A percentile compares a stretch with the other conserved stretches of the same genome.
Evolutionary conservation across 2,329 filamentous ascomycete genomes (phyloP).

Genomic region (Neonectria punicea): DNA sequence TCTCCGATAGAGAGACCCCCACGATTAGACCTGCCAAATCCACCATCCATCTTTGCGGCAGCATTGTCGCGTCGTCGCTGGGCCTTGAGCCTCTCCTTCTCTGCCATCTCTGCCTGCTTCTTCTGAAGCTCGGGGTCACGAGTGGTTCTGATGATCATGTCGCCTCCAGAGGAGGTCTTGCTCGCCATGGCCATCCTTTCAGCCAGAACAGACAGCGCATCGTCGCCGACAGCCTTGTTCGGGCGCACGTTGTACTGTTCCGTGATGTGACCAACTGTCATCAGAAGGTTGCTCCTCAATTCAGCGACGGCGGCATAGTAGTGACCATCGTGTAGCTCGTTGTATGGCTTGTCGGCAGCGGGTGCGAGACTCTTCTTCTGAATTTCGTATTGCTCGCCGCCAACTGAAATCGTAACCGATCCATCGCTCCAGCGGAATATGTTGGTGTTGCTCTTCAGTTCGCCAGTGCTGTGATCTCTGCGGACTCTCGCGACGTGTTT

Average conservation of each 20-base stretch:
- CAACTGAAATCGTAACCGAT: conserved; percentile 79
- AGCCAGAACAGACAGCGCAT: conserved; percentile 75
- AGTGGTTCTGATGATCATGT: conserved; percentile 75
- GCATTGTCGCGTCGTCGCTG: conserved; percentile 75
- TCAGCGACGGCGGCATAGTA: conserved; percentile 81
- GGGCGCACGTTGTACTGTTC: conserved; percentile 77
- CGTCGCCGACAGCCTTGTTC: conserved; percentile 74
- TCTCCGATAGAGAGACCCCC: conserved; percentile 74
- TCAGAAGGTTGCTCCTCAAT: conserved; percentile 72
- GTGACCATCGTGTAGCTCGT: conserved; percentile 76
- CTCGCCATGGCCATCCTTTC: conserved; percentile 73
- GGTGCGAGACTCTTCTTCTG: conserved; percentile 76
- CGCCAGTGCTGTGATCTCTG: conserved; percentile 71
- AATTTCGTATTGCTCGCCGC: conserved; percentile 80
- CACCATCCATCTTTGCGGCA: conserved; percentile 70
- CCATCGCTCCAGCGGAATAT: conserved; percentile 84
- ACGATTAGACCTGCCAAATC: conserved; percentile 60
- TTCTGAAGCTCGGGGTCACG: conserved; percentile 81
- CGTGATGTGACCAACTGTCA: conserved; percentile 80
- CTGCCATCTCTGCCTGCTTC: conserved; percentile 76
- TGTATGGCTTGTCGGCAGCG: conserved; percentile 67
- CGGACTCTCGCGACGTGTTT: conserved; percentile 77
- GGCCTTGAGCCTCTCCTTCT: conserved; percentile 77
- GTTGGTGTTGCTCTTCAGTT: conserved; percentile 79
- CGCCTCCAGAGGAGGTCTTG: conserved; percentile 64